phyloP scores from a whole-genome alignment of 2,329 filamentous ascomycete species.

The Pseudomassariella vexata region DNA sequence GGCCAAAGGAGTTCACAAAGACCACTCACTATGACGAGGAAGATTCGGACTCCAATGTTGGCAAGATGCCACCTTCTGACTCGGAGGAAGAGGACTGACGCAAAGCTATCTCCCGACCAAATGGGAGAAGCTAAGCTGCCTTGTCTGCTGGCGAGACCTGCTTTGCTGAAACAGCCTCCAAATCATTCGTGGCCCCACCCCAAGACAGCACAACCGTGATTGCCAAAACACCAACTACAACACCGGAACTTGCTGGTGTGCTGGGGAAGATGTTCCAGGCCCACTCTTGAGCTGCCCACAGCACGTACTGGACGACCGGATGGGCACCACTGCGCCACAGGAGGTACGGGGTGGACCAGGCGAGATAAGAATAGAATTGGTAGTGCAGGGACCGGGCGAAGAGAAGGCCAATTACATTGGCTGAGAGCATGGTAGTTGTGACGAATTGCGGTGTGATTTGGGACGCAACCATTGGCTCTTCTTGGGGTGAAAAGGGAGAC shows the following conservation, averaged over 20 bases:
- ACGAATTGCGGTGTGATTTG: constrained; percentile 67
- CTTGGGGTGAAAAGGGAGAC: constrained; percentile 40
- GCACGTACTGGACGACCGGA: constrained; percentile 57
- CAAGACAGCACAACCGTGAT: constrained; percentile 60
- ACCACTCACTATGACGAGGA: constrained; percentile 58
- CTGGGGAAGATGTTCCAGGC: constrained; percentile 95
- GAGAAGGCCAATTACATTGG: constrained; percentile 73
- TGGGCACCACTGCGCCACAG: constrained; percentile 73
- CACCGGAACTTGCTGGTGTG: constrained; percentile 45
- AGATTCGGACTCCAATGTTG: constrained; percentile 72
- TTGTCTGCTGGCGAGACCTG: constrained; percentile 15
- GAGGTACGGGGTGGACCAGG: constrained; percentile 82
- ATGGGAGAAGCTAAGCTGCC: constrained; percentile 1
- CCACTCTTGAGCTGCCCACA: constrained; percentile 82
- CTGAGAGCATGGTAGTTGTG: constrained; percentile 69
- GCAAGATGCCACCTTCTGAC: constrained; percentile 79
- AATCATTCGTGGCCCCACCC: constrained; percentile 41
- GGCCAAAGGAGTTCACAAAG: constrained; percentile 77
- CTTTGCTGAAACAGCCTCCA: constrained; percentile 10
- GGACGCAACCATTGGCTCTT: constrained; percentile 51
- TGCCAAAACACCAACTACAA: constrained; percentile 66
- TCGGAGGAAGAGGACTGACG: constrained; percentile 62
- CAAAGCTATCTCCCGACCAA: neutral
- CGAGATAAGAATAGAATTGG: constrained; percentile 90
- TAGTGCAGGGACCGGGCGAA: constrained; percentile 89